Conservation (phyloP, 2,329 filamentous ascomycete species). For the Xylaria sp. region DNA sequence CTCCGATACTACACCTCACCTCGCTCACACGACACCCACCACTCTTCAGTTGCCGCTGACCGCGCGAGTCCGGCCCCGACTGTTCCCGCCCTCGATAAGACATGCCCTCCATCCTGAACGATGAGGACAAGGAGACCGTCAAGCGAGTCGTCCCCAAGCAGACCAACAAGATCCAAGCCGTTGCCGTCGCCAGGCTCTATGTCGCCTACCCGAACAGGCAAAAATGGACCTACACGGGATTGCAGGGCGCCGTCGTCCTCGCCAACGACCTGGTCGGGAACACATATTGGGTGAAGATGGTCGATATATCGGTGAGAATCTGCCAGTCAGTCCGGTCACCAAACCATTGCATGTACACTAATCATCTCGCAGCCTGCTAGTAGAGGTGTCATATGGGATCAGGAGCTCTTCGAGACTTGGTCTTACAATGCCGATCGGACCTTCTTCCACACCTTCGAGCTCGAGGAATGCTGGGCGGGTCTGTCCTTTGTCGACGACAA, state of each 20-base stretch:
- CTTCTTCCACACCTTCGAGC: constrained; percentile 97
- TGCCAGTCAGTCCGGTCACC: constrained; percentile 23
- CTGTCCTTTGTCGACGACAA: constrained; percentile 97
- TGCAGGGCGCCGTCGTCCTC: constrained; percentile 91
- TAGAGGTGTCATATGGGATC: constrained; percentile 93
- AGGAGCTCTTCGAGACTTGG: constrained; percentile 97
- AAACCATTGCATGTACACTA: constrained; percentile 18
- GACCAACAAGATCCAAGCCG: constrained; percentile 96
- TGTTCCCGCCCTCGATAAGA: constrained; percentile 43
- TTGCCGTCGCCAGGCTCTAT: constrained; percentile 92
- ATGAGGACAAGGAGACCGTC: constrained; percentile 96
- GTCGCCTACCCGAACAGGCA: constrained; percentile 87
- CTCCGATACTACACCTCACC: constrained; percentile 23
- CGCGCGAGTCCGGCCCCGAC: constrained; percentile 5
- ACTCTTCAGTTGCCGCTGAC: constrained; percentile 25
- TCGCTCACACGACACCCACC: constrained; percentile 38
- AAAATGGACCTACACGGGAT: constrained; percentile 92
- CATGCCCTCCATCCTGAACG: constrained; percentile 80
- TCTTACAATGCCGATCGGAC: constrained; percentile 95
- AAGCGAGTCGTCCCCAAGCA: constrained; percentile 94
- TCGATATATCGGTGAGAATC: constrained; percentile 86
- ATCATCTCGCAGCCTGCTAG: constrained; percentile 68
- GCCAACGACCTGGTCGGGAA: constrained; percentile 94
- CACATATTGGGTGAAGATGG: constrained; percentile 97
- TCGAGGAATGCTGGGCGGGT: constrained; percentile 89